A percentile compares a stretch with the other conserved stretches of the same genome.
Evolutionary conservation across 495 filamentous ascomycete genomes (phyloP).

Genomic region (Penicillium turbatum): DNA sequence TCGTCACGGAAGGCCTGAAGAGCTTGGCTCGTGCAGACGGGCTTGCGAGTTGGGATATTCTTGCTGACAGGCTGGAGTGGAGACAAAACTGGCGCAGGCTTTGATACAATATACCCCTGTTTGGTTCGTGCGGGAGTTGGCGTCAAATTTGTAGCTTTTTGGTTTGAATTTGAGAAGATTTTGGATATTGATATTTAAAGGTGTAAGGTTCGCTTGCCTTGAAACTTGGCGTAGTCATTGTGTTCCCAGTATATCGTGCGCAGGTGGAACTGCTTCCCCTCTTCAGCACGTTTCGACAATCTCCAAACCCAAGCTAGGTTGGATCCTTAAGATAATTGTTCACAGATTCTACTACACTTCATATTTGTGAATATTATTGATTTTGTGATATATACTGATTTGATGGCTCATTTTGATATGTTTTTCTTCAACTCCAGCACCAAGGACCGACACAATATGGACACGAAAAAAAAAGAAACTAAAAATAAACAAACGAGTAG

Average conservation of each 20-base stretch:
- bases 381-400: conserved; percentile 8
- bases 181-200: too few species aligned
- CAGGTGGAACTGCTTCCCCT: too few species aligned
- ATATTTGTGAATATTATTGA: background rate
- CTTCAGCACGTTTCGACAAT: too few species aligned
- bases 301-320: too few species aligned
- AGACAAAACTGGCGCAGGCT: conserved; percentile 12
- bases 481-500: background rate
- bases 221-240: too few species aligned
- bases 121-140: background rate
- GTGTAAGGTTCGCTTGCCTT: too few species aligned
- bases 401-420: background rate
- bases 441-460: background rate
- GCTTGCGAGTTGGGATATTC: conserved; percentile 46
- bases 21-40: conserved; percentile 43
- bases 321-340: too few species aligned
- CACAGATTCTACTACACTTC: too few species aligned
- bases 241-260: too few species aligned
- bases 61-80: conserved; percentile 45
- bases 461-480: background rate
- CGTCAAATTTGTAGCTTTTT: background rate
- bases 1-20: conserved; percentile 44
- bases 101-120: conserved; percentile 3
- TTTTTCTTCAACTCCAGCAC: background rate
- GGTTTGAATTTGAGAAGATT: too few species aligned